Conservation (phyloP, 495 filamentous ascomycete genomes). For the Bombardia bombarda region DNA sequence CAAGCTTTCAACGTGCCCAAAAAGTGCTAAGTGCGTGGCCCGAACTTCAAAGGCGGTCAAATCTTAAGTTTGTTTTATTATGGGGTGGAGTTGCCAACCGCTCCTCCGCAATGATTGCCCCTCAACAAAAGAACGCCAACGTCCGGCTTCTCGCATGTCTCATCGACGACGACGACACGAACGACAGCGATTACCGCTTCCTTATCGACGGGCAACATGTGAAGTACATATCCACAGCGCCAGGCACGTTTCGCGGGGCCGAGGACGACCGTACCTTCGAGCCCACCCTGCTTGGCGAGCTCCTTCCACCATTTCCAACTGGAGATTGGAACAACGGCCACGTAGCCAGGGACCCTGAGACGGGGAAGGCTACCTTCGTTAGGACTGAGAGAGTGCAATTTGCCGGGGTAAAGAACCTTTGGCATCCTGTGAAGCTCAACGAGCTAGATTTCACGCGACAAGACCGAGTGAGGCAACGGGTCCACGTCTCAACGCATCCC, state of each 20-base stretch:
- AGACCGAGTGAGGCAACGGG: conserved; percentile 5
- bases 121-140: conserved; percentile 13
- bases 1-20: too few relatives aligned
- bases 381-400: conserved; percentile 1
- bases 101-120: neutral
- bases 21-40: too few relatives aligned
- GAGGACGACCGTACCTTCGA: conserved; percentile 9
- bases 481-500: conserved; percentile 12
- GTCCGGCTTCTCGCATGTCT: conserved; percentile 9
- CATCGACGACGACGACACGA: conserved; percentile 3
- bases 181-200: conserved; percentile 10
- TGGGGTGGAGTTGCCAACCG: too few relatives aligned
- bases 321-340: conserved; percentile 21
- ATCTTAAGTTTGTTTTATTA: too few relatives aligned
- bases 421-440: conserved; percentile 15
- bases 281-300: conserved; percentile 9
- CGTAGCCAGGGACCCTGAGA: conserved; percentile 8
- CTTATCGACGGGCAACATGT: conserved; percentile 11
- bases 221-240: conserved; percentile 10
- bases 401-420: conserved; percentile 11
- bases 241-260: neutral
- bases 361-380: conserved; percentile 8
- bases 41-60: too few relatives aligned
- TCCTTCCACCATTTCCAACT: conserved; percentile 16
- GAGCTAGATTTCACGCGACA: conserved; percentile 10